A percentile compares a stretch with the other conserved stretches of the same genome.
These are phyloP conservation scores for Anthostomella pinea DNA, from an alignment of 2,329 filamentous ascomycete genomes.

Conservation along the genomic window DNA sequence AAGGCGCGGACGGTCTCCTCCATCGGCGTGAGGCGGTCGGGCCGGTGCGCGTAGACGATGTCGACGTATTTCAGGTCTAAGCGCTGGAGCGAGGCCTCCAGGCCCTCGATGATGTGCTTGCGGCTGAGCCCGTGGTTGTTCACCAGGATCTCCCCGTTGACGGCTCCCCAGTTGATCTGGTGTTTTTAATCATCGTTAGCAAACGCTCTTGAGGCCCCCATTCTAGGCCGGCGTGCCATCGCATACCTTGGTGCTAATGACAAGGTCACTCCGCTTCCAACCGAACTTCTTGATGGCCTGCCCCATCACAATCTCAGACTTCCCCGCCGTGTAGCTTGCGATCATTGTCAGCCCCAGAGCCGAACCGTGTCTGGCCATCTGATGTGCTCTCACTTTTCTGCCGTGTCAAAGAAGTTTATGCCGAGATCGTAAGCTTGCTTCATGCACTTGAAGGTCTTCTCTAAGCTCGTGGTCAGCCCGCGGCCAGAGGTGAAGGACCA, in stretches of 20 bases:
- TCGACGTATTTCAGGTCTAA: conserved; percentile 66
- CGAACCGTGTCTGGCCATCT: no score
- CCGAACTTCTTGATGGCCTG: conserved; percentile 49
- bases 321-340: conserved; percentile 38
- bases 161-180: conserved; percentile 35
- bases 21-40: conserved; percentile 57
- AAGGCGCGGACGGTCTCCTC: conserved; percentile 59
- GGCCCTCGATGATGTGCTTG: conserved; percentile 54
- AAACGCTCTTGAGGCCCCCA: no score
- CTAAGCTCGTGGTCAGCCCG: conserved; percentile 16
- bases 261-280: conserved; percentile 53
- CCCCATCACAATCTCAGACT: conserved; percentile 51
- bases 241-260: conserved; percentile 48
- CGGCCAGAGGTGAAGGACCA: neutral
- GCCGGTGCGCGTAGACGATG: conserved; percentile 60
- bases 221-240: no score
- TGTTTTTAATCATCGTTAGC: no score
- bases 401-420: conserved; percentile 55
- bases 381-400: conserved; percentile 38
- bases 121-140: conserved; percentile 49
- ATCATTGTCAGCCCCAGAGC: neutral
- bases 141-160: conserved; percentile 21
- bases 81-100: conserved; percentile 55
- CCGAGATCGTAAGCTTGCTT: conserved; percentile 50
- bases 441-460: conserved; percentile 34